Base-by-base conservation (phyloP, 2,329 filamentous ascomycete genomes). In the Bertia moriformis region DNA sequence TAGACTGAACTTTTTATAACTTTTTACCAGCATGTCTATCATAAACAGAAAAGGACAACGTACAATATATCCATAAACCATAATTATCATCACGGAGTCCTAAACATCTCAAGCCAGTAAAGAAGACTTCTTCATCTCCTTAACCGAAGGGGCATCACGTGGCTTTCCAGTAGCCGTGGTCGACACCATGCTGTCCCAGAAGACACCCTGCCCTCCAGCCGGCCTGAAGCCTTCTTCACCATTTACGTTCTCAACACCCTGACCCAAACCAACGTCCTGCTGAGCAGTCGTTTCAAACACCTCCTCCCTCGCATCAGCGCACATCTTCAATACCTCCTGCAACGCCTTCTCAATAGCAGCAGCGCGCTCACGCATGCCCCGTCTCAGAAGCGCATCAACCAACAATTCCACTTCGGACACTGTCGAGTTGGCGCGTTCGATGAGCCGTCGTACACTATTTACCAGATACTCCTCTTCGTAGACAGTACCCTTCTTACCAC, bases 381-480 rank as follows among this genome's bases (percentile, higher is more conserved):
- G 66, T 41, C 87, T 71, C 44, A 87, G 66, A 42, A 96, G 63
- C 0, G 82, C 87, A 46, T 83, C 77, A 0, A 94, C 71, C 4
- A 96, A 66, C 14, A 78, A 62, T 51, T 76, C 71, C 1, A 85
- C 73, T 55, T 98, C 91, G 1, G 73, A 68, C 38, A 77, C 71
- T 2, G 80, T 70, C 17, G 66, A 67, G 55, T 88, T 86, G 17
- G 94, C 75, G 24, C 88, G 71, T 55, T 93, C 86, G 13, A 94
- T 73, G 22, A 98, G 67, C 18, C 91, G 69, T 12, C 80, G 73
- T 24, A 96, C 78, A 48, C 81, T 89, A 56, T 88, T 91, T 42
- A 94, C 79, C 4, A 98, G 72, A 57, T 98, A 98, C 58, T 96
- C 91, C 54, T 96, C 89, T 58, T 98, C 91, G 57, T 98, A 98